phyloP scores from a whole-genome alignment of 2,329 filamentous ascomycete species.

The Ceratocystis lukuohia region DNA sequence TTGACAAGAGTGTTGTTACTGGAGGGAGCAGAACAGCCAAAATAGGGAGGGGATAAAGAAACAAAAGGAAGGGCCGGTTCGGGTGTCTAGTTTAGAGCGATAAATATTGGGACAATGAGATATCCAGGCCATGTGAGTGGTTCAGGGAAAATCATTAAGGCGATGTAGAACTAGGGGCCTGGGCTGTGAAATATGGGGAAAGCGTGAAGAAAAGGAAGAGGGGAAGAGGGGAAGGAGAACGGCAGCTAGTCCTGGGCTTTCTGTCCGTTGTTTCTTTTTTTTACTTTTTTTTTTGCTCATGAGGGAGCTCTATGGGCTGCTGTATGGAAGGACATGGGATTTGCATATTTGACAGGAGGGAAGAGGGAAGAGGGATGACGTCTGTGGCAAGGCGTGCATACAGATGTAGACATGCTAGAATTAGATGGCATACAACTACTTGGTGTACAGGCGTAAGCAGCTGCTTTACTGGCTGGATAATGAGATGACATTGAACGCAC shows the following conservation, averaged over 20 bases:
- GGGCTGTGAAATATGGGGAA: not conserved
- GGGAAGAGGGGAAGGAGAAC: not conserved
- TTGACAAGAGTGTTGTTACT: too few relatives aligned
- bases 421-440: not conserved
- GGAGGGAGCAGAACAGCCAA: too few relatives aligned
- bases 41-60: not conserved
- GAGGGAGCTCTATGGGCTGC: not conserved
- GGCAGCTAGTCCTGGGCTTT: not conserved
- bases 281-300: not conserved
- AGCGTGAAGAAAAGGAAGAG: not conserved
- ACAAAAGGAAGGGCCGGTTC: not conserved
- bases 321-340: not conserved
- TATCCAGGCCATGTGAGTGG: not conserved
- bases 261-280: not conserved
- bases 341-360: not conserved
- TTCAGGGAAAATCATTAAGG: constrained; percentile 7
- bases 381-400: not conserved
- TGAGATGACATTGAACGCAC: too few relatives aligned
- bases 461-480: too few relatives aligned
- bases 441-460: too few relatives aligned
- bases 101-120: not conserved
- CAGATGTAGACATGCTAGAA: not conserved
- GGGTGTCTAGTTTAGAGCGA: not conserved
- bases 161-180: not conserved
- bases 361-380: not conserved